Percentiles rank a stretch among this genome's conserved stretches.
Evolutionary conservation across 2,329 filamentous ascomycete genomes (phyloP).

Genomic region (Emergomyces orientalis): DNA sequence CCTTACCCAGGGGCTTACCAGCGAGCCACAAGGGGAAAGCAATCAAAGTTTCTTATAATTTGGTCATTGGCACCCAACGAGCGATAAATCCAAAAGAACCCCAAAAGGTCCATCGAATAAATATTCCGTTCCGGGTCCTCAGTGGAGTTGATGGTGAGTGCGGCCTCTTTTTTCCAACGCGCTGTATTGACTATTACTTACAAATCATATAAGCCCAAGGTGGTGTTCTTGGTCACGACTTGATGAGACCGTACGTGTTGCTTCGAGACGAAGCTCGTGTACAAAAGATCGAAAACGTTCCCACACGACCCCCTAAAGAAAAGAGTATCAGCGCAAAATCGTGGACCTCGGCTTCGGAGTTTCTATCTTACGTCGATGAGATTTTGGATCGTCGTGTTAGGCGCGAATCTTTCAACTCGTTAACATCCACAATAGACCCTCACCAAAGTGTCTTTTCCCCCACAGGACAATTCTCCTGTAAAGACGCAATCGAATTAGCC

Average conservation of each 20-base stretch:
- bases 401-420: slow-evolving; percentile 46
- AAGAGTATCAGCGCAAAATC: slow-evolving; percentile 36
- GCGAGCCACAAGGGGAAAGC: slow-evolving; percentile 84
- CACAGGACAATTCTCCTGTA: slow-evolving; percentile 43
- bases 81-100: slow-evolving; percentile 68
- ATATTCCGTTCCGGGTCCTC: slow-evolving; percentile 84
- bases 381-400: slow-evolving; percentile 52
- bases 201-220: slow-evolving; percentile 48
- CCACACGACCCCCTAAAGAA: slow-evolving; percentile 31
- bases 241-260: slow-evolving; percentile 89
- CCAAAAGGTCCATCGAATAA: slow-evolving; percentile 75
- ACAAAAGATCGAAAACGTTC: slow-evolving; percentile 39
- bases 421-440: slow-evolving; percentile 65
- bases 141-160: slow-evolving; percentile 71
- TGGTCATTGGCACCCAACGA: slow-evolving; percentile 85
- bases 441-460: slow-evolving; percentile 42
- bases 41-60: slow-evolving; percentile 85
- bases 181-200: slow-evolving; percentile 18
- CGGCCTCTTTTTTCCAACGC: neutral
- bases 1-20: slow-evolving; percentile 76
- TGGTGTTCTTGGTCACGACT: slow-evolving; percentile 81
- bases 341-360: slow-evolving; percentile 50
- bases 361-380: slow-evolving; percentile 67
- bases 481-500: slow-evolving; percentile 81
- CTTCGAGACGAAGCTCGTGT: slow-evolving; percentile 72